A percentile compares a stretch with the other conserved stretches of the same genome.
Evolutionary conservation across 2,329 filamentous ascomycete species (phyloP).

Genomic region (Pseudogymnoascus sp.): DNA sequence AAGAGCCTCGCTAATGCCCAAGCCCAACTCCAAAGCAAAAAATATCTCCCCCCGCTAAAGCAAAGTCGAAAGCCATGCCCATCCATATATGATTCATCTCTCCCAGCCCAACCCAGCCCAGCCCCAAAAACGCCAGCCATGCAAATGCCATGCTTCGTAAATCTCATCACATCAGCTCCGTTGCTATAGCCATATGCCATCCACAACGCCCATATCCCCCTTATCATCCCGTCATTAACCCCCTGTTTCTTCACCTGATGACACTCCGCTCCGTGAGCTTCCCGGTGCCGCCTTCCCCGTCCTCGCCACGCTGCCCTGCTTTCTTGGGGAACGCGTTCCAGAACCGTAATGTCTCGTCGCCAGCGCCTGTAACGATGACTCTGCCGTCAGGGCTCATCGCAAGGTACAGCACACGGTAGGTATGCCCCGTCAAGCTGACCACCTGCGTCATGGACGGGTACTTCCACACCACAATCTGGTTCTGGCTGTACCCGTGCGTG

Average conservation of each 20-base stretch:
- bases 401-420: conserved; percentile 90
- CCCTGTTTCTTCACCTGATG: conserved; percentile 52
- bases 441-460: conserved; percentile 98
- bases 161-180: conserved; percentile 2
- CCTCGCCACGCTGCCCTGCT: conserved; percentile 61
- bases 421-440: conserved; percentile 89
- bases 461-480: conserved; percentile 99
- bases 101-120: background rate
- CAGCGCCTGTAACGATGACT: conserved; percentile 89
- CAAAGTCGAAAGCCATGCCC: conserved; percentile 9
- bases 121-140: conserved; percentile 8
- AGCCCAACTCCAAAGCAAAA: conserved; percentile 8
- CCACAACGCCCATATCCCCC: conserved; percentile 5
- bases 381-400: conserved; percentile 96
- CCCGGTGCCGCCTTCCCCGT: conserved; percentile 53
- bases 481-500: conserved; percentile 95
- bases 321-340: conserved; percentile 93
- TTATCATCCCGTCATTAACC: background rate
- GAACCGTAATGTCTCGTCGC: conserved; percentile 91
- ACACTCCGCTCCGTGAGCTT: conserved; percentile 74
- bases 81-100: conserved; percentile 1
- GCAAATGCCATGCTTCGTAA: conserved; percentile 8
- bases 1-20: background rate
- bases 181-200: background rate
- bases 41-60: background rate